Conservation (phyloP, 208 protist species). For the Crithidia acanthocephali region DNA sequence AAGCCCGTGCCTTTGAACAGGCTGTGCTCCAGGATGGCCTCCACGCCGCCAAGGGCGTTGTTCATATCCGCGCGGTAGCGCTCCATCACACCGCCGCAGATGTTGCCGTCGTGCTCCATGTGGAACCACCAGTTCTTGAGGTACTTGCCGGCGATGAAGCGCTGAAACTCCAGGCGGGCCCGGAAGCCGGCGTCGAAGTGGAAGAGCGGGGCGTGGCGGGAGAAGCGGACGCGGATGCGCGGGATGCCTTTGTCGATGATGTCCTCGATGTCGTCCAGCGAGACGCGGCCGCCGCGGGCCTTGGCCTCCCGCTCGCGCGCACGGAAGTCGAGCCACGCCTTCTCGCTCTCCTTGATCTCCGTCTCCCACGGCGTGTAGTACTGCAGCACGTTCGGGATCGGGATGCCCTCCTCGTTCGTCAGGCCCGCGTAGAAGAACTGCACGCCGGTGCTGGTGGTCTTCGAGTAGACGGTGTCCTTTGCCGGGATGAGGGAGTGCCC, state of each 20-base stretch:
- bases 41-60: slow-evolving; percentile 99
- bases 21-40: slow-evolving; percentile 99
- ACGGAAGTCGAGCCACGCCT: slow-evolving; percentile 99
- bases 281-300: slow-evolving; percentile 97
- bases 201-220: slow-evolving; percentile 99
- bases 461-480: slow-evolving; percentile 98
- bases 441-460: slow-evolving; percentile 98
- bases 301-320: slow-evolving; percentile 98
- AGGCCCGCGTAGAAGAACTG: slow-evolving; percentile 99
- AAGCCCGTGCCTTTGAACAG: slow-evolving; percentile 99
- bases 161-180: slow-evolving; percentile 98
- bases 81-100: slow-evolving; percentile 99
- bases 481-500: slow-evolving; percentile 99
- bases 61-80: slow-evolving; percentile 99
- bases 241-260: slow-evolving; percentile 99
- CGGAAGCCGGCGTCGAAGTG: slow-evolving; percentile 99
- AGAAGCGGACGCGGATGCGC: slow-evolving; percentile 99
- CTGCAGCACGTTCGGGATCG: slow-evolving; percentile 99
- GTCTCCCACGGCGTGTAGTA: slow-evolving; percentile 99
- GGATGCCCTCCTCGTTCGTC: slow-evolving; percentile 98
- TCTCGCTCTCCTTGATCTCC: slow-evolving; percentile 99
- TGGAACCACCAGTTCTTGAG: slow-evolving; percentile 99
- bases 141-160: slow-evolving; percentile 98
- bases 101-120: slow-evolving; percentile 99
- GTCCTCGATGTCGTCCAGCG: slow-evolving; percentile 99